A percentile compares a stretch with the other conserved stretches of the same genome.
These are phyloP conservation scores for Ophiocordyceps camponoti-rufipedis DNA, from an alignment of 2,329 filamentous ascomycete species.

Conservation along the genomic window DNA sequence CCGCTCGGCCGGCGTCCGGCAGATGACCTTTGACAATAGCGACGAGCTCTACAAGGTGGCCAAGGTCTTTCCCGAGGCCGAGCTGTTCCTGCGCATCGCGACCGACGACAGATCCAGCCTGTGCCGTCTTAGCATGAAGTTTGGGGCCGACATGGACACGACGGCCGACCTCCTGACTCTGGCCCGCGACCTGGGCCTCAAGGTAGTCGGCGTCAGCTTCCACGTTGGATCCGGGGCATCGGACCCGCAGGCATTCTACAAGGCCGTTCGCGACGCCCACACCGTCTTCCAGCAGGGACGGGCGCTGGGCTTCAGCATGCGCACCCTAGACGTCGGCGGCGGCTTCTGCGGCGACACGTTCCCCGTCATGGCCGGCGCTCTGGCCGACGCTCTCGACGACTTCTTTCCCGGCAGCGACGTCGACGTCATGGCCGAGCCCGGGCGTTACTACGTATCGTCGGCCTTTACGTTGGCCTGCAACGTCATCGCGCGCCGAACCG, in stretches of 20 bases:
- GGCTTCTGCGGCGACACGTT: conserved; percentile 87
- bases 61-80: conserved; percentile 71
- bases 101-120: conserved; percentile 92
- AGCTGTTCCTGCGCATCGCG: conserved; percentile 84
- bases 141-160: conserved; percentile 75
- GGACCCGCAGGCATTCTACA: conserved; percentile 78
- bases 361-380: conserved; percentile 69
- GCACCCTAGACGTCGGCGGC: conserved; percentile 83
- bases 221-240: conserved; percentile 94
- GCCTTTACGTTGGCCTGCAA: conserved; percentile 93
- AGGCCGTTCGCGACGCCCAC: conserved; percentile 79
- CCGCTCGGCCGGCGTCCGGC: conserved; percentile 65
- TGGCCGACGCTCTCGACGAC: conserved; percentile 63
- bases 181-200: conserved; percentile 67
- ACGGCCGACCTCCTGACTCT: conserved; percentile 60
- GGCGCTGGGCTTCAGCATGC: conserved; percentile 59
- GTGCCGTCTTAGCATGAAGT: conserved; percentile 93
- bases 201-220: conserved; percentile 91
- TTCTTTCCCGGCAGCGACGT: conserved; percentile 64
- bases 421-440: conserved; percentile 86
- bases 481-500: conserved; percentile 84
- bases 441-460: conserved; percentile 84
- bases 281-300: conserved; percentile 73
- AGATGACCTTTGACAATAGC: conserved; percentile 98
- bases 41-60: conserved; percentile 98